Evolutionary conservation across 2,329 filamentous ascomycete genomes (phyloP).

Genomic region (Arthrobotrys sinensis): DNA sequence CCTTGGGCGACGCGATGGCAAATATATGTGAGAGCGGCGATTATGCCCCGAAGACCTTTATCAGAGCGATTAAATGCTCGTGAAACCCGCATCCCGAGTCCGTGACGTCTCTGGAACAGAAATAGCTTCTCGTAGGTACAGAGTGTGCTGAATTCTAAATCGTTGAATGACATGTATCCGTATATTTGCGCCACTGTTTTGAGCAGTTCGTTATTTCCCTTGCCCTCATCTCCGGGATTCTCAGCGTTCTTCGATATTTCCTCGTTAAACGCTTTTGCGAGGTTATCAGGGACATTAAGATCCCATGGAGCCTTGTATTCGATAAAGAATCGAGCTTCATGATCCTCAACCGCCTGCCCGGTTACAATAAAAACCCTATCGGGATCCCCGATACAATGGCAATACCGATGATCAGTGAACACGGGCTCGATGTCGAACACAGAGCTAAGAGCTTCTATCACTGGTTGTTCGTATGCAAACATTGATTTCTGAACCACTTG

Average conservation of each 20-base stretch:
- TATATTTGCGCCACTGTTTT: neutral
- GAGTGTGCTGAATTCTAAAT: neutral
- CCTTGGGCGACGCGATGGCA: neutral
- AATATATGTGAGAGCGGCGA: neutral
- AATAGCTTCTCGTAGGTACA: neutral
- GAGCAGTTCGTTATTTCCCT: neutral
- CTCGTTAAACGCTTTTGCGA: neutral
- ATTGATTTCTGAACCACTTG: neutral
- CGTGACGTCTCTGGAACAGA: neutral
- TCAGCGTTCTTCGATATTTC: neutral
- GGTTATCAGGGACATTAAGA: neutral
- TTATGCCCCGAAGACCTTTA: neutral
- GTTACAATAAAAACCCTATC: neutral
- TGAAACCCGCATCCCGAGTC: neutral
- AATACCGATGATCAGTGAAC: neutral
- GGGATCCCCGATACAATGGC: neutral
- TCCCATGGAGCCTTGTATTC: slow-evolving; percentile 9
- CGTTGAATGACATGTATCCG: slow-evolving; percentile 23
- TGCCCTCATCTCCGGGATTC: neutral
- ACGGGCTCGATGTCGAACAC: neutral
- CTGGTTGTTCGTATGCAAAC: neutral
- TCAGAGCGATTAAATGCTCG: neutral
- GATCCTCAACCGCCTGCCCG: no score
- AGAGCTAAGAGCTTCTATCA: neutral
- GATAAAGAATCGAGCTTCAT: neutral